Evolutionary conservation across 177 flowering plant genomes (phyloP), one percentile per base, ranked within the genome.

Genomic region (Telopea speciosissima): DNA sequence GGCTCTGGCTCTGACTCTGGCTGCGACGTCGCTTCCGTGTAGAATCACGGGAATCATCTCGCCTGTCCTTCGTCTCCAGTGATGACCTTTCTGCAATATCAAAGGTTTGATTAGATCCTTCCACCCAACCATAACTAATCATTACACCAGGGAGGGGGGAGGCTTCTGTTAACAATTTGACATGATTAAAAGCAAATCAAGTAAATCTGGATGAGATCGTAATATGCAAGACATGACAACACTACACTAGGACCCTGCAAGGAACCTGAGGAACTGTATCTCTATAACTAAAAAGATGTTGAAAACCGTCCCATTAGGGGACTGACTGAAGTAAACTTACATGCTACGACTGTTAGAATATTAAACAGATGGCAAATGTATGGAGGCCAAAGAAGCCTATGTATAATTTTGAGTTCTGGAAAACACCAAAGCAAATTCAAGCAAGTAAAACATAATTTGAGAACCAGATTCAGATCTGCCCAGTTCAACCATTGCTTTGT

Each of bases 21-120:
- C 93, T 89, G 19, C 90, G 88, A 67, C 78, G 85, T 26, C 96
- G 87, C 80, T 92, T 95, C 78, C 87, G 85, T 52, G 90, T 83
- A 63, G 84, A 75, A 1, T 89, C 94, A 64, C 70, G 91, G 13
- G 76, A 68, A 71, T 88, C 90, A 72, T 83, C 93, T 40, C 78
- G 81, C 75, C 80, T 79, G 11, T 88, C 92, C 72, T 83, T 87
- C 77, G 87, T 83, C 81, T 88, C 97, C 31, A 77, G 66, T 44
- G 85, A 82, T 63, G 85, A 70, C 76, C 80, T 80, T 78, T 73
- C 97, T 92, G 86, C 83, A 79, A 62, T 71, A 66, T 69, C 54
- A 74, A 67, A 63, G 19, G 24, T n/a, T 33, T 16, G 8, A 56
- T 52, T 25, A 17, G 31, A 25, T 22, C 13, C 17, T 67, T n/a